Percentiles rank a stretch among this genome's conserved stretches.
Evolutionary conservation across 176 grass and related monocot species (phyloP).

Genomic region (Triticum aestivum): DNA sequence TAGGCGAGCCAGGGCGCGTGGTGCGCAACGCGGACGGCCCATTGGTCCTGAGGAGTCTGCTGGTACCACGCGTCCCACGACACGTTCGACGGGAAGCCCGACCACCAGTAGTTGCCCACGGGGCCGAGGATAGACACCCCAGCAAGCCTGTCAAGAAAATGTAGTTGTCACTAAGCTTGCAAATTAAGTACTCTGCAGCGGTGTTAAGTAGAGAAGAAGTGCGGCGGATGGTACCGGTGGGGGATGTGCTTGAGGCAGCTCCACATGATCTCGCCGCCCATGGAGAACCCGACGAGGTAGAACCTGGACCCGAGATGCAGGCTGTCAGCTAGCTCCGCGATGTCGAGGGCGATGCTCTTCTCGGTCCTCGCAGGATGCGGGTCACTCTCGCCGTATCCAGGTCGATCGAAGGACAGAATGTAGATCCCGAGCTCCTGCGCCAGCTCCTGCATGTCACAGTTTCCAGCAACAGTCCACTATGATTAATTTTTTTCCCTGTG

Average conservation of each 20-base stretch:
- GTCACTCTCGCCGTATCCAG: conserved; percentile 90
- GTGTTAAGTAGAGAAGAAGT: neutral
- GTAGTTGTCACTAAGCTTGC: no score
- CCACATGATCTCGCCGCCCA: conserved; percentile 24
- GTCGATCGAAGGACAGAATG: conserved; percentile 69
- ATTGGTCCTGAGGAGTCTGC: conserved; percentile 67
- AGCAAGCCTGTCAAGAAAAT: conserved; percentile 13
- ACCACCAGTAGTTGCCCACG: conserved; percentile 91
- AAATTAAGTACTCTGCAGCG: no score
- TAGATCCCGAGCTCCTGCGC: conserved; percentile 63
- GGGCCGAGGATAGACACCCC: conserved; percentile 72
- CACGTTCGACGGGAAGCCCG: conserved; percentile 59
- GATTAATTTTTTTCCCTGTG: neutral
- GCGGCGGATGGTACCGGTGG: conserved; percentile 31
- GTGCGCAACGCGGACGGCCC: conserved; percentile 73
- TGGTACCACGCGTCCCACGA: conserved; percentile 53
- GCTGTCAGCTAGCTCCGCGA: conserved; percentile 64
- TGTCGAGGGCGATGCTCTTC: conserved; percentile 59
- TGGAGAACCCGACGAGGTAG: conserved; percentile 61
- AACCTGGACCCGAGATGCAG: conserved; percentile 64
- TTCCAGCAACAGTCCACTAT: neutral
- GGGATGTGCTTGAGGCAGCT: conserved; percentile 68
- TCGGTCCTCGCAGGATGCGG: conserved; percentile 51
- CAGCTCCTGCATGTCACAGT: conserved; percentile 39
- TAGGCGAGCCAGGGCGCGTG: conserved; percentile 68